Evolutionary conservation across 495 filamentous ascomycete species (phyloP).

Genomic region (Jackrogersella multiformis): DNA sequence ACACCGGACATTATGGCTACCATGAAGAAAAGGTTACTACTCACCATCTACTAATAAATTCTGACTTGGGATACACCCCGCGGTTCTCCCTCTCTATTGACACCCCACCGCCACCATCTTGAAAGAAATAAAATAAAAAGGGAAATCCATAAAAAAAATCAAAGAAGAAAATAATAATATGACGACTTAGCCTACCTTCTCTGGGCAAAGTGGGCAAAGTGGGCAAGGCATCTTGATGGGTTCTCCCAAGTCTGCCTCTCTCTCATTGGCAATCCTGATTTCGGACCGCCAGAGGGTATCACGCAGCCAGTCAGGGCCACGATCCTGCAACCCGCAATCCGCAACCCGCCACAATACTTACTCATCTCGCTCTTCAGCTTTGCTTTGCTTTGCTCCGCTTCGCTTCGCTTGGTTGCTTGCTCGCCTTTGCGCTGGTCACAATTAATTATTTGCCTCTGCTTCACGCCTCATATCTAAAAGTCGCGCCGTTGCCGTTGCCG

Average conservation of each 20-base stretch:
- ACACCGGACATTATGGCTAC: conserved; percentile 39
- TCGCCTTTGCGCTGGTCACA: conserved; percentile 27
- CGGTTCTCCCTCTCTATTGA: conserved; percentile 32
- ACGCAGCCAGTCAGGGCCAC: conserved; percentile 26
- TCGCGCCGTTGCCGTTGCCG: conserved; percentile 18
- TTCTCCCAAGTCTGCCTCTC: conserved; percentile 14
- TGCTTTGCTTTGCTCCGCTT: neutral
- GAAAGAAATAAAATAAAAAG: neutral
- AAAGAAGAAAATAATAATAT: neutral
- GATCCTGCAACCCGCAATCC: conserved; percentile 13
- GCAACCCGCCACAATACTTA: conserved; percentile 24
- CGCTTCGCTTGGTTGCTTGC: conserved; percentile 10
- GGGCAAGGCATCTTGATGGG: conserved; percentile 23
- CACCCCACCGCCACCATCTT: conserved; percentile 27
- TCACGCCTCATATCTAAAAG: neutral
- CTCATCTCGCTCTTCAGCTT: conserved; percentile 10
- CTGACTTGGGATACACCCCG: conserved; percentile 39
- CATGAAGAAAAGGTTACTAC: conserved; percentile 48
- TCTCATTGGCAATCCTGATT: conserved; percentile 36
- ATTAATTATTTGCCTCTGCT: conserved; percentile 7
- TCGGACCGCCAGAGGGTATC: conserved; percentile 35
- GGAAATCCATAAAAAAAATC: no score
- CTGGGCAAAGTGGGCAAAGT: conserved; percentile 3
- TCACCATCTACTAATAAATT: conserved; percentile 31
- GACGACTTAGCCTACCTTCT: conserved; percentile 17